A percentile compares a stretch with the other conserved stretches of the same genome.
Conservation (phyloP, 768 basidiomycete genomes). For the Suillus fuscotomentosus region DNA sequence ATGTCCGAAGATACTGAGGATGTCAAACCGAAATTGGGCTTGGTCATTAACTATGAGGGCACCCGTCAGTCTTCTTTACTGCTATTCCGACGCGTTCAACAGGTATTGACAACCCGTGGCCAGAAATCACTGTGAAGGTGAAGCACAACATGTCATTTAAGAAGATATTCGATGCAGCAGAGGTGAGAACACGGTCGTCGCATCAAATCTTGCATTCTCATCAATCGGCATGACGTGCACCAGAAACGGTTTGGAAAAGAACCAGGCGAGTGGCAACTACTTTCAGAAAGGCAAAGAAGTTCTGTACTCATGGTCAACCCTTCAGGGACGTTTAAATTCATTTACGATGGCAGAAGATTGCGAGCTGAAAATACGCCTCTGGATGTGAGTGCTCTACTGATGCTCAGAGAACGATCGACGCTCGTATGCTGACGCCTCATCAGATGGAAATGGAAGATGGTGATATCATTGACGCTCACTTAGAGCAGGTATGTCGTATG, state of each 20-base stretch:
- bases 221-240: conserved; percentile 5
- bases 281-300: neutral
- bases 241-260: conserved; percentile 63
- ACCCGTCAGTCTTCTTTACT: conserved; percentile 37
- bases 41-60: conserved; percentile 56
- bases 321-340: conserved; percentile 64
- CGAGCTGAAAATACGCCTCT: conserved; percentile 50
- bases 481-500: conserved; percentile 48
- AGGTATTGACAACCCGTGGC: conserved; percentile 1
- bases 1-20: conserved; percentile 42
- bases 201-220: neutral
- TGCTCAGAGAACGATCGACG: neutral
- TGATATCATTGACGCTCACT: conserved; percentile 58
- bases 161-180: conserved; percentile 67
- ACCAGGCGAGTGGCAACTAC: conserved; percentile 37
- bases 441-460: conserved; percentile 61
- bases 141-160: conserved; percentile 60
- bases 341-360: conserved; percentile 53
- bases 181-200: conserved; percentile 41
- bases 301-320: neutral
- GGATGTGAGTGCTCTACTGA: conserved; percentile 35
- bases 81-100: conserved; percentile 5
- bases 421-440: neutral
- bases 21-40: conserved; percentile 68
- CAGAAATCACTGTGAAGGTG: conserved; percentile 69